Conservation (phyloP, 106 monocot genomes). For the Allium sativum region DNA sequence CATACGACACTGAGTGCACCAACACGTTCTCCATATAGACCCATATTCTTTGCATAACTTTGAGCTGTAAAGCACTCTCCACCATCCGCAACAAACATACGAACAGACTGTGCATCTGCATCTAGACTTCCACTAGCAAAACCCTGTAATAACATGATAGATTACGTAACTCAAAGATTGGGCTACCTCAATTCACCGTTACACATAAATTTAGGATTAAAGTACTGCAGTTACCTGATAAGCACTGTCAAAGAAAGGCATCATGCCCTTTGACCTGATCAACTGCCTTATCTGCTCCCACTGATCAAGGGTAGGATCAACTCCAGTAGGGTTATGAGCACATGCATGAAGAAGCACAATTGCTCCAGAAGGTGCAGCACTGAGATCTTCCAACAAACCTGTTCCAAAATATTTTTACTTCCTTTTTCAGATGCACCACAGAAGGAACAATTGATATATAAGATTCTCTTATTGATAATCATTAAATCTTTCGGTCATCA, state of each 20-base stretch:
- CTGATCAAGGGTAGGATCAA: conserved; percentile 81
- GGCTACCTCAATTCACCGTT: neutral
- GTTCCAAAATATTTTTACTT: conserved; percentile 5
- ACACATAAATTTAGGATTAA: too few species aligned
- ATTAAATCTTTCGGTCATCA: neutral
- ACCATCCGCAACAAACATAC: conserved; percentile 94
- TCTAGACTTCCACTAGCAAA: conserved; percentile 99
- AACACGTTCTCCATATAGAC: conserved; percentile 95
- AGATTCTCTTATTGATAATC: neutral
- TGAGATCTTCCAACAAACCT: conserved; percentile 83
- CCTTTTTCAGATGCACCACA: neutral
- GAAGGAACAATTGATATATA: too few species aligned
- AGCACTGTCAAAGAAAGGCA: conserved; percentile 99
- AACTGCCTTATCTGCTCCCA: conserved; percentile 90
- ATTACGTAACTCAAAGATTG: neutral
- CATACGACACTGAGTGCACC: conserved; percentile 96
- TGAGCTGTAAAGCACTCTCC: conserved; percentile 90
- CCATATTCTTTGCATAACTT: conserved; percentile 99
- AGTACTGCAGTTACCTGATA: conserved; percentile 52
- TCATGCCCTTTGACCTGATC: conserved; percentile 65
- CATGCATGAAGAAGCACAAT: conserved; percentile 95
- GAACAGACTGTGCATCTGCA: conserved; percentile 77
- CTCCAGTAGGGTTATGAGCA: conserved; percentile 97
- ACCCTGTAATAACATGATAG: conserved; percentile 28
- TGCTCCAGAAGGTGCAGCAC: conserved; percentile 60